phyloP scores from a whole-genome alignment of 2,329 filamentous ascomycete genomes.

The Cladosporium sp. region DNA sequence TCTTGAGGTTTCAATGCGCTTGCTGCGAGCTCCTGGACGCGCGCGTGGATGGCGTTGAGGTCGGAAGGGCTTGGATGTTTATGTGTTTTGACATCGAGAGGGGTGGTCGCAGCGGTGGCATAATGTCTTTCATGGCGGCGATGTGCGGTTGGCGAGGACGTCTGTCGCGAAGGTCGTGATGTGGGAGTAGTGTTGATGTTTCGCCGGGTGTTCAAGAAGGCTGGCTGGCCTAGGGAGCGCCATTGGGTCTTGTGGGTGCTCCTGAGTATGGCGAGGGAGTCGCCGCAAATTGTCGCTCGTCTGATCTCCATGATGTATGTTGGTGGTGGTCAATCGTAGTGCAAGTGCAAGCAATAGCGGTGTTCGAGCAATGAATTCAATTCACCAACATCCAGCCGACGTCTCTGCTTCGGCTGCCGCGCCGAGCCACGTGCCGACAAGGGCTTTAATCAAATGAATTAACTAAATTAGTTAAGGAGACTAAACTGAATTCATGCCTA shows the following conservation, averaged over 20 bases:
- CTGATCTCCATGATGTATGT: slow-evolving; percentile 20
- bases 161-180: not conserved
- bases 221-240: not conserved
- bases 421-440: too few relatives aligned
- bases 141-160: not conserved
- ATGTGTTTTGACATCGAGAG: slow-evolving; percentile 5
- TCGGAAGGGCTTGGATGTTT: slow-evolving; percentile 3
- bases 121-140: not conserved
- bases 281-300: slow-evolving; percentile 16
- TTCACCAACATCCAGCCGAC: too few relatives aligned
- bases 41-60: slow-evolving; percentile 23
- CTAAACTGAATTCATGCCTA: too few relatives aligned
- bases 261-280: slow-evolving; percentile 14
- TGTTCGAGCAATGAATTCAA: too few relatives aligned
- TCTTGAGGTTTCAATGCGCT: slow-evolving; percentile 24
- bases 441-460: too few relatives aligned
- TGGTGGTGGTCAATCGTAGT: not conserved
- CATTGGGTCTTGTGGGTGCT: slow-evolving; percentile 6
- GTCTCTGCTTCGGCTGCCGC: too few relatives aligned
- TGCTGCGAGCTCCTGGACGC: slow-evolving; percentile 25
- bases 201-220: not conserved
- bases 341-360: not conserved
- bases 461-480: too few relatives aligned
- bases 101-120: slow-evolving; percentile 37
- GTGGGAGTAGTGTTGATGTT: not conserved